Percentiles rank a stretch among this genome's conserved stretches.
These are phyloP conservation scores for Cladosporium sp. DNA, from an alignment of 2,329 filamentous ascomycete genomes.

Conservation along the genomic window DNA sequence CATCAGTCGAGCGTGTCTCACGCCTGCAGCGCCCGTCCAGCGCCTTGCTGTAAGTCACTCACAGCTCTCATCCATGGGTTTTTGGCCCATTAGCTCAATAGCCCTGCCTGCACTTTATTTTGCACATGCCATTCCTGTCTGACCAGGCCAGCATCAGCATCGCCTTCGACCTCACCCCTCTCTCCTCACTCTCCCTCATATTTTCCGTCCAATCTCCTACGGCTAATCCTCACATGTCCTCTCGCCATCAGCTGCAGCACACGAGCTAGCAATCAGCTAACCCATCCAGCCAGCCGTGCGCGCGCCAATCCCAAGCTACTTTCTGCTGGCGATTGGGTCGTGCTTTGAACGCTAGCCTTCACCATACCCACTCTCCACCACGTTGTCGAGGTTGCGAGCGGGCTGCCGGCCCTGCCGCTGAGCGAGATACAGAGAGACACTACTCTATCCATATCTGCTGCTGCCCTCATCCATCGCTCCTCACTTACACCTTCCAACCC, in stretches of 20 bases:
- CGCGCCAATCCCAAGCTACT: constrained; percentile 1
- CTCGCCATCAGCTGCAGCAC: background rate
- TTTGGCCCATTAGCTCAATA: too few species aligned
- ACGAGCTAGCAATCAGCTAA: background rate
- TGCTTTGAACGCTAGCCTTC: constrained; percentile 4
- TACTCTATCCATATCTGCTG: background rate
- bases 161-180: background rate
- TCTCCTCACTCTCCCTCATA: too few species aligned
- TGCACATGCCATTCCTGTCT: too few species aligned
- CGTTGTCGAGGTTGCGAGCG: background rate
- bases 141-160: background rate
- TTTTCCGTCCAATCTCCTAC: too few species aligned
- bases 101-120: too few species aligned
- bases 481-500: background rate
- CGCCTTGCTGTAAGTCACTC: too few species aligned
- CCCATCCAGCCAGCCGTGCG: background rate
- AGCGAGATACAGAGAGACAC: background rate
- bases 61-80: too few species aligned
- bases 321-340: constrained; percentile 4
- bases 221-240: too few species aligned
- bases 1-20: too few species aligned
- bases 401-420: constrained; percentile 6
- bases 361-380: constrained; percentile 11
- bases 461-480: background rate
- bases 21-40: too few species aligned